Evolutionary conservation across 23 red algal genomes (phyloP).

Genomic region (Gracilaria vermiculophylla): DNA sequence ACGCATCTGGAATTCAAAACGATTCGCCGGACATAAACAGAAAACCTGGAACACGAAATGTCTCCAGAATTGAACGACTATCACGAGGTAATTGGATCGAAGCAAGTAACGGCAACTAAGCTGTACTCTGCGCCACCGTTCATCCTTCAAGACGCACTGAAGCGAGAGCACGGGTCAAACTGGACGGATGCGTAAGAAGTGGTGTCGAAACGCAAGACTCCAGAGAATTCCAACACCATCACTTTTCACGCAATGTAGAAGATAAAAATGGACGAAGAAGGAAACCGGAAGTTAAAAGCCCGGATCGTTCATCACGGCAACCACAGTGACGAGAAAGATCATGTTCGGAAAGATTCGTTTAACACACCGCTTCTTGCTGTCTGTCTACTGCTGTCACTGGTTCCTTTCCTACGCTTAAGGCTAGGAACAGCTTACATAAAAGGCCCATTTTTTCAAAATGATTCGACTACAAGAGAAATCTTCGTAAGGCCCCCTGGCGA

Average conservation of each 20-base stretch:
- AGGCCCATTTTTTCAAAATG: constrained; percentile 7
- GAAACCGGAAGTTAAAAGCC: not conserved
- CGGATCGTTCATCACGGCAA: constrained; percentile 24
- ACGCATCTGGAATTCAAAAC: too few relatives aligned
- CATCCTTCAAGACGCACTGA: not conserved
- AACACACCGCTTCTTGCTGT: not conserved
- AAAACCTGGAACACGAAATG: not conserved
- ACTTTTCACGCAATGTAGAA: constrained; percentile 15
- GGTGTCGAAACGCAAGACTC: not conserved
- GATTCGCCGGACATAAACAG: too few relatives aligned
- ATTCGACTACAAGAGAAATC: constrained; percentile 8
- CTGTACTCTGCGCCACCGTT: not conserved
- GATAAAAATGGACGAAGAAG: constrained; percentile 17
- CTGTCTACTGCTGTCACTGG: not conserved
- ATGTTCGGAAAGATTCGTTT: constrained; percentile 6
- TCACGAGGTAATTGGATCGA: not conserved
- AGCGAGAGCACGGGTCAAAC: not conserved
- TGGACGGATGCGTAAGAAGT: not conserved
- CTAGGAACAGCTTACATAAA: not conserved
- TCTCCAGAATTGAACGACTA: not conserved
- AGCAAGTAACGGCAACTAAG: not conserved
- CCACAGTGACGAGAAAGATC: not conserved
- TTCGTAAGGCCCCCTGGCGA: not conserved
- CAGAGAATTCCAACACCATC: not conserved
- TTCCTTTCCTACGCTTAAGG: not conserved